Conservation (phyloP, 2,329 filamentous ascomycete genomes). For the Penicillium fuscoglaucum region DNA sequence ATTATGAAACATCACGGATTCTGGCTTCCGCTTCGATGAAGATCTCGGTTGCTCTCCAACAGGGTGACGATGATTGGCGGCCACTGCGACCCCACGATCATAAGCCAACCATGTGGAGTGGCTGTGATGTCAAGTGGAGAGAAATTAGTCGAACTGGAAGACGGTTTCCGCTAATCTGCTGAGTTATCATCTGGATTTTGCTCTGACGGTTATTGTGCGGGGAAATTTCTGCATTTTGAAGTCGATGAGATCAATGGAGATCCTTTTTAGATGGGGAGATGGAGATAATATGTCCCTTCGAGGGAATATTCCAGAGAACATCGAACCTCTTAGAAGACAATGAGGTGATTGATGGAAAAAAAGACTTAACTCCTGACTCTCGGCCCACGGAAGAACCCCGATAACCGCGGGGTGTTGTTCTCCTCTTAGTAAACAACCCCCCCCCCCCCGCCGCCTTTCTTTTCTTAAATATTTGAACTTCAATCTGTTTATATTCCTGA, state of each 20-base stretch:
- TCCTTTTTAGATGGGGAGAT: neutral
- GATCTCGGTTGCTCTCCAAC: slow-evolving; percentile 2
- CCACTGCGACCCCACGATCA: neutral
- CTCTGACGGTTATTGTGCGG: neutral
- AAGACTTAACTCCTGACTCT: neutral
- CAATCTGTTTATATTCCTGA: neutral
- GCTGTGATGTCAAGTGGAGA: slow-evolving; percentile 13
- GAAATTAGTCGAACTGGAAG: slow-evolving; percentile 2
- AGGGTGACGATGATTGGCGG: slow-evolving; percentile 14
- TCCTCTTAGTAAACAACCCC: neutral
- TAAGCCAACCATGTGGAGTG: slow-evolving; percentile 9
- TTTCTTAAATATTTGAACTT: neutral
- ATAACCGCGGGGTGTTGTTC: slow-evolving; percentile 13
- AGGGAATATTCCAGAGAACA: neutral
- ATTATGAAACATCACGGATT: slow-evolving; percentile 32
- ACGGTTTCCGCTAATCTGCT: slow-evolving; percentile 10
- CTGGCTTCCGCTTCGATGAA: slow-evolving; percentile 31
- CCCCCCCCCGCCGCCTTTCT: neutral
- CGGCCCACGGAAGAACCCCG: slow-evolving; percentile 3
- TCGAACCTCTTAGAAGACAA: neutral
- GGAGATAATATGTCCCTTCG: neutral
- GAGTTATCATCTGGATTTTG: neutral
- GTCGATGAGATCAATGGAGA: neutral
- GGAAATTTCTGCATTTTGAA: too few species aligned
- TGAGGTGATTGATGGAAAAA: slow-evolving; percentile 27